phyloP scores from a whole-genome alignment of 2,329 filamentous ascomycete genomes.

The Fusarium ramigenum region DNA sequence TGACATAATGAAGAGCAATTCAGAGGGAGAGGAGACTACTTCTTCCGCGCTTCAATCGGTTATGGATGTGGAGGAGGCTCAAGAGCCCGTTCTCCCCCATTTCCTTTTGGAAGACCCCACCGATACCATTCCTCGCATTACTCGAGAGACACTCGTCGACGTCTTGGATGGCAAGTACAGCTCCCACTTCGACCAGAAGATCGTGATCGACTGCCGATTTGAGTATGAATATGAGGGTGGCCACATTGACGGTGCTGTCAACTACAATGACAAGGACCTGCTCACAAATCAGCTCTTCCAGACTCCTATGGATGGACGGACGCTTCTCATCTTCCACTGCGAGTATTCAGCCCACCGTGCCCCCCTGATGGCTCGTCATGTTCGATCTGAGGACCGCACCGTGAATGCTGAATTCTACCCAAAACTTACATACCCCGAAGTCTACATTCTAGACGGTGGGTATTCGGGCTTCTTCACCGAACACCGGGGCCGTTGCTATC shows the following conservation, averaged over 20 bases:
- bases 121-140: slow-evolving; percentile 89
- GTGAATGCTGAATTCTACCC: slow-evolving; percentile 89
- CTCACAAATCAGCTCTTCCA: slow-evolving; percentile 83
- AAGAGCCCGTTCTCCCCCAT: slow-evolving; percentile 81
- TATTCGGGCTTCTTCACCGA: slow-evolving; percentile 92
- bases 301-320: slow-evolving; percentile 71
- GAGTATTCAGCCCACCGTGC: slow-evolving; percentile 98
- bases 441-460: slow-evolving; percentile 96
- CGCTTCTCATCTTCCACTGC: slow-evolving; percentile 92
- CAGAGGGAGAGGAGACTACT: slow-evolving; percentile 61
- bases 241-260: slow-evolving; percentile 91
- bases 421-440: slow-evolving; percentile 89
- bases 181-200: slow-evolving; percentile 78
- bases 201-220: slow-evolving; percentile 96
- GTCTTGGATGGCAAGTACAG: slow-evolving; percentile 87
- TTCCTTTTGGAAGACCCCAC: slow-evolving; percentile 82
- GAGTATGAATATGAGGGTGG: slow-evolving; percentile 99
- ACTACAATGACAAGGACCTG: slow-evolving; percentile 96
- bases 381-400: slow-evolving; percentile 87
- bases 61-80: slow-evolving; percentile 83
- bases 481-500: slow-evolving; percentile 83
- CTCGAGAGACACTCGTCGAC: slow-evolving; percentile 81
- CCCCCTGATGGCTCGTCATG: slow-evolving; percentile 93
- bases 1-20: slow-evolving; percentile 85
- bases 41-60: slow-evolving; percentile 70